These are phyloP conservation scores for Moesziomyces sp. DNA, from an alignment of 1,284 basidiomycete species.

Conservation along the genomic window DNA sequence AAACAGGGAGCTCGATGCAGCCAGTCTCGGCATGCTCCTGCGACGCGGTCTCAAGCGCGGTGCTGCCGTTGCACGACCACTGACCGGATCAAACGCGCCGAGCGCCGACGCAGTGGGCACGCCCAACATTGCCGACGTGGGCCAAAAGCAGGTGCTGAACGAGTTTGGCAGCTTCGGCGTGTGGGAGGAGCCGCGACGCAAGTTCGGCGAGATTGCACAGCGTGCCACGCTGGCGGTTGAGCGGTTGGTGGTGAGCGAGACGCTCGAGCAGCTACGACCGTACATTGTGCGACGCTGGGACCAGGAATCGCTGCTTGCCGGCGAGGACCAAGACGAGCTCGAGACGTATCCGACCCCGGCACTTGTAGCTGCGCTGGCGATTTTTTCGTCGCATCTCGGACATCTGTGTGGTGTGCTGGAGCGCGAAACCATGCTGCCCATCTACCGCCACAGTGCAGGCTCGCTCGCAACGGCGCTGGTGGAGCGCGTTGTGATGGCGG, in stretches of 20 bases:
- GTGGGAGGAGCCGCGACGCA: conserved; percentile 52
- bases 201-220: conserved; percentile 43
- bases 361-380: conserved; percentile 53
- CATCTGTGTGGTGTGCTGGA: conserved; percentile 56
- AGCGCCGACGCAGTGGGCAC: conserved; percentile 13
- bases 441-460: conserved; percentile 52
- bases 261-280: conserved; percentile 47
- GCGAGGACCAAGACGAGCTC: conserved; percentile 12
- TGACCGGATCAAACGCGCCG: conserved; percentile 1
- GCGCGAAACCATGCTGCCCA: conserved; percentile 28
- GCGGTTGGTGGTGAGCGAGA: conserved; percentile 52
- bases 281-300: conserved; percentile 52
- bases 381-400: conserved; percentile 54
- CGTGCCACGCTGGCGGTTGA: conserved; percentile 49
- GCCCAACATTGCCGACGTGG: conserved; percentile 22
- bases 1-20: conserved; percentile 56
- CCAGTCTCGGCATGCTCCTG: conserved; percentile 51
- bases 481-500: conserved; percentile 59
- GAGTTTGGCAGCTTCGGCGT: conserved; percentile 41
- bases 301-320: conserved; percentile 7
- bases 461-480: conserved; percentile 42
- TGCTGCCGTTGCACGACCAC: conserved; percentile 32
- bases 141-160: conserved; percentile 13
- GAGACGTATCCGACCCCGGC: conserved; percentile 46
- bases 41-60: conserved; percentile 54